phyloP scores from a whole-genome alignment of 768 basidiomycete genomes.

The Boletus rubroflammeus region DNA sequence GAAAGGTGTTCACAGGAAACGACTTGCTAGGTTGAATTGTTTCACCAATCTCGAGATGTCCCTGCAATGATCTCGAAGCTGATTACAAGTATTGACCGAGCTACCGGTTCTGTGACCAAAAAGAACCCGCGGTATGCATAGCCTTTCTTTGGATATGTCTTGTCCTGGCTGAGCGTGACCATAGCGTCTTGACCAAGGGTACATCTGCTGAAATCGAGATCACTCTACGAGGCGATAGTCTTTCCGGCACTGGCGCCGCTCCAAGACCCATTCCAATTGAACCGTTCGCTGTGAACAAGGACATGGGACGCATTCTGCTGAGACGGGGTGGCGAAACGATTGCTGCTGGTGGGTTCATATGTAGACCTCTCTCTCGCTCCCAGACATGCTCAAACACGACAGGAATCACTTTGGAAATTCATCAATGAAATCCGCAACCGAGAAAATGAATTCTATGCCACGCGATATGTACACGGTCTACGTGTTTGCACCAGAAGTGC shows the following conservation, averaged over 20 bases:
- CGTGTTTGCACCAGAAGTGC: slow-evolving; percentile 4
- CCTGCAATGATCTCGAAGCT: slow-evolving; percentile 86
- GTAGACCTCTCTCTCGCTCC: neutral
- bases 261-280: slow-evolving; percentile 78
- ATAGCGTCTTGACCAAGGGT: slow-evolving; percentile 81
- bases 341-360: slow-evolving; percentile 63
- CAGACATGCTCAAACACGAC: slow-evolving; percentile 1
- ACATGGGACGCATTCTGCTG: slow-evolving; percentile 91
- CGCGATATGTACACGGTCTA: slow-evolving; percentile 18
- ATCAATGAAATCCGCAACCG: slow-evolving; percentile 19
- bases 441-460: slow-evolving; percentile 2
- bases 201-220: slow-evolving; percentile 85
- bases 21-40: slow-evolving; percentile 72
- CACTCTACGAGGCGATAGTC: slow-evolving; percentile 55
- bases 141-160: neutral
- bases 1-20: neutral
- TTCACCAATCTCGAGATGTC: slow-evolving; percentile 90
- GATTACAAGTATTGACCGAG: slow-evolving; percentile 73
- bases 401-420: slow-evolving; percentile 47
- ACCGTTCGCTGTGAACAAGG: slow-evolving; percentile 82
- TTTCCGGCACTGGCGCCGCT: slow-evolving; percentile 43
- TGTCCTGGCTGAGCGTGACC: slow-evolving; percentile 3
- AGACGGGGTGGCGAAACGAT: slow-evolving; percentile 91
- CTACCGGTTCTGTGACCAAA: slow-evolving; percentile 70
- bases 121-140: slow-evolving; percentile 67